phyloP scores from a whole-genome alignment of 202 grass and related monocot species.

The Musa balbisiana region DNA sequence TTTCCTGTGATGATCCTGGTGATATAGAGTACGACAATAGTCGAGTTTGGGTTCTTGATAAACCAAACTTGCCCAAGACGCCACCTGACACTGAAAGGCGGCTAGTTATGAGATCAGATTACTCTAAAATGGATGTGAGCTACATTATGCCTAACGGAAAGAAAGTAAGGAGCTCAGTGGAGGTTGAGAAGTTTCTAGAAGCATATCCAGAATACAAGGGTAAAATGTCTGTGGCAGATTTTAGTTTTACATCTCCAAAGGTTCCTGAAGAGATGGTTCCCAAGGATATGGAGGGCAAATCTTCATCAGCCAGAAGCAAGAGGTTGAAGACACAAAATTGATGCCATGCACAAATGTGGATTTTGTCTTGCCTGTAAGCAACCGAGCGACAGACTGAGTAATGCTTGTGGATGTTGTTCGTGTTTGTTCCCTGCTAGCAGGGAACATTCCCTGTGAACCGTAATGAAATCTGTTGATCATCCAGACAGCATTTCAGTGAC shows the following conservation, averaged over 20 bases:
- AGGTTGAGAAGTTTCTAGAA: conserved; percentile 70
- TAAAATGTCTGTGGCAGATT: conserved; percentile 39
- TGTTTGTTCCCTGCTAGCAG: too few relatives aligned
- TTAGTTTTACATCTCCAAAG: conserved; percentile 68
- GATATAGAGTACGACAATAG: conserved; percentile 71
- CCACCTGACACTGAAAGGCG: conserved; percentile 54
- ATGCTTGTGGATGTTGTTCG: too few relatives aligned
- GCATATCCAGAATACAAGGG: conserved; percentile 55
- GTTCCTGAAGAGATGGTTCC: conserved; percentile 65
- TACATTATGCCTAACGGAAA: conserved; percentile 84
- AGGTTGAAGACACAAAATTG: conserved; percentile 35
- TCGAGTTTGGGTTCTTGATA: conserved; percentile 78
- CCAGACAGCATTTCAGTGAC: too few relatives aligned
- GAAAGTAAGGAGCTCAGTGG: conserved; percentile 37
- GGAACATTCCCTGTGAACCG: too few relatives aligned
- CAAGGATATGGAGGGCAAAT: conserved; percentile 33
- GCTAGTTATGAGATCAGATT: conserved; percentile 66
- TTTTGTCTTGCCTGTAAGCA: too few relatives aligned
- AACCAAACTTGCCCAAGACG: conserved; percentile 71
- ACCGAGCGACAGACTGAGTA: too few relatives aligned
- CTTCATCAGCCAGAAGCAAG: conserved; percentile 35
- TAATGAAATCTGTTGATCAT: too few relatives aligned
- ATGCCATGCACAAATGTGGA: too few relatives aligned
- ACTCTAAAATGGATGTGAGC: conserved; percentile 74
- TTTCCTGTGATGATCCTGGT: conserved; percentile 48